Evolutionary conservation across 176 grass and related monocot species (phyloP).

Genomic region (sorghum (Sorghum bicolor)): DNA sequence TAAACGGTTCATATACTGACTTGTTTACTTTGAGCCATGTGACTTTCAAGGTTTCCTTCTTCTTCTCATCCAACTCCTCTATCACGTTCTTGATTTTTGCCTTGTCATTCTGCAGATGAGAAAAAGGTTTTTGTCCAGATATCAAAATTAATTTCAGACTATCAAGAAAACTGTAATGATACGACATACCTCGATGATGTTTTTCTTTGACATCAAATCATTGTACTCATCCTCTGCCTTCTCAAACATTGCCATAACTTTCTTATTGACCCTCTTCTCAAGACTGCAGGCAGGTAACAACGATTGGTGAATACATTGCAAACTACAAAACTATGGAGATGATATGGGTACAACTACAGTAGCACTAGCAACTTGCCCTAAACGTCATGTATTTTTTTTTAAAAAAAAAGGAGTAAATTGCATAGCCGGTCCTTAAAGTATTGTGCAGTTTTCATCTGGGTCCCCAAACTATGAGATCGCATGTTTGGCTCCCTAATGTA

Average conservation of each 20-base stretch:
- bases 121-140: constrained; percentile 9
- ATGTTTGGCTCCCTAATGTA: too few species aligned
- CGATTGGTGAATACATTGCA: not conserved
- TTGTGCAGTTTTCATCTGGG: too few species aligned
- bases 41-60: constrained; percentile 92
- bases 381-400: not conserved
- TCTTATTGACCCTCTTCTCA: constrained; percentile 99
- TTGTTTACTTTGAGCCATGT: constrained; percentile 99
- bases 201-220: constrained; percentile 93
- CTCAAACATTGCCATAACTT: constrained; percentile 99
- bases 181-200: constrained; percentile 69
- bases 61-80: constrained; percentile 95
- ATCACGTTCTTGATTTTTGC: constrained; percentile 89
- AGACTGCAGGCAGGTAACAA: constrained; percentile 60
- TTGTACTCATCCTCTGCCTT: constrained; percentile 97
- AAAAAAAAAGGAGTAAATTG: too few species aligned
- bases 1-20: constrained; percentile 45
- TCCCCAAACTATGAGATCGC: too few species aligned
- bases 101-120: constrained; percentile 76
- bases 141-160: constrained; percentile 11
- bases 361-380: not conserved
- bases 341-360: constrained; percentile 17
- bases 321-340: constrained; percentile 7
- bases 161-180: constrained; percentile 17
- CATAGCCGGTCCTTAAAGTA: too few species aligned